phyloP scores from a whole-genome alignment of 2,329 filamentous ascomycete genomes.

The Mollisia scopiformis region DNA sequence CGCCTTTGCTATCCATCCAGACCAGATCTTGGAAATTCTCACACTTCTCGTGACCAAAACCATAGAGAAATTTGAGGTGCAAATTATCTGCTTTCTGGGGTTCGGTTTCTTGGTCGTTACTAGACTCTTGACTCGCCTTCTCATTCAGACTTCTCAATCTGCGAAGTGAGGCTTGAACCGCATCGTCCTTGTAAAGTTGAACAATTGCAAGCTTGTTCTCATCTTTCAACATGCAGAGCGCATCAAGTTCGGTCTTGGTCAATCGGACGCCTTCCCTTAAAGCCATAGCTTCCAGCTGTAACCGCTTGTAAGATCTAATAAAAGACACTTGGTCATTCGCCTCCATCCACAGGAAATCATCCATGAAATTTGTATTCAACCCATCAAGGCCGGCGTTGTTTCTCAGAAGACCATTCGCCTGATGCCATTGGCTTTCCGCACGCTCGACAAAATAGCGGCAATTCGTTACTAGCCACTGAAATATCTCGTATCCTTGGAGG shows the following conservation, averaged over 20 bases:
- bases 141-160: background rate
- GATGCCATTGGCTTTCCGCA: constrained; percentile 6
- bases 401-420: constrained; percentile 2
- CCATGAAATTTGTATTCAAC: constrained; percentile 4
- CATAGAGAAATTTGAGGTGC: background rate
- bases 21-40: background rate
- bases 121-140: background rate
- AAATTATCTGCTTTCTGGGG: background rate
- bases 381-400: constrained; percentile 12
- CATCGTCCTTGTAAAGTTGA: background rate
- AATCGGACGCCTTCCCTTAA: background rate
- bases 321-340: constrained; percentile 9
- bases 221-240: background rate
- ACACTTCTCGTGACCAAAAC: background rate
- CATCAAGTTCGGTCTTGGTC: background rate
- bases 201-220: background rate
- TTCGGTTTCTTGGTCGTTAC: background rate
- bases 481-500: background rate
- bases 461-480: constrained; percentile 11
- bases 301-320: background rate
- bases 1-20: no score
- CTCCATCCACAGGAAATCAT: constrained; percentile 15
- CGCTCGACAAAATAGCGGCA: background rate
- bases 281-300: background rate
- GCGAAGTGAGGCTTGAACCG: background rate